Percentiles rank a stretch among this genome's conserved stretches.
phyloP scores from a whole-genome alignment of 75 land plant genomes.

The Adiantum capillusveneris region DNA sequence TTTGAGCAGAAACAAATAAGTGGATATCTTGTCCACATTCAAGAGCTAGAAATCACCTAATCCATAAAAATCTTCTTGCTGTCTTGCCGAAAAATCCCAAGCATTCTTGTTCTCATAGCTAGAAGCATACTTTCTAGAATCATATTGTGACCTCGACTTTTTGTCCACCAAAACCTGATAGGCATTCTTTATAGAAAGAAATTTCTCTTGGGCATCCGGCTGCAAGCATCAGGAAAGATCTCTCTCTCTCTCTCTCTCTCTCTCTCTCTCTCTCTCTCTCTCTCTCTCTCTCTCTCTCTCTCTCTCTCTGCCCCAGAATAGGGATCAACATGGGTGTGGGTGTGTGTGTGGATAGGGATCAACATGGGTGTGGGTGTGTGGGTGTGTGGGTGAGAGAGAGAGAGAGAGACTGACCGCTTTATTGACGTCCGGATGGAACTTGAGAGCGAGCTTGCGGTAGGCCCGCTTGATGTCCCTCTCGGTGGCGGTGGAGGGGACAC shows the following conservation, averaged over 20 bases:
- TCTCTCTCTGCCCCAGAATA: no score
- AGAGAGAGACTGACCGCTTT: conserved; percentile 49
- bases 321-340: no score
- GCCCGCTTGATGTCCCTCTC: conserved; percentile 73
- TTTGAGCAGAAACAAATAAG: no score
- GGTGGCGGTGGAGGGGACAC: conserved; percentile 59
- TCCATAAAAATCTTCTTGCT: conserved; percentile 80
- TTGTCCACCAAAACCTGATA: conserved; percentile 75
- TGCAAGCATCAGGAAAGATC: no score
- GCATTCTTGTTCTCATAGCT: conserved; percentile 21
- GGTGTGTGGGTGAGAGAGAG: no score
- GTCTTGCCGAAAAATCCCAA: conserved; percentile 8
- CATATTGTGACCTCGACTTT: conserved; percentile 45
- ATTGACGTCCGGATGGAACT: conserved; percentile 93
- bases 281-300: no score
- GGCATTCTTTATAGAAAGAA: conserved; percentile 90
- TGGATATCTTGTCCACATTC: not conserved
- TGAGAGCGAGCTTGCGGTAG: conserved; percentile 79
- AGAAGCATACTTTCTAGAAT: conserved; percentile 21
- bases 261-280: no score
- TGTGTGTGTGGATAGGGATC: no score
- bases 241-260: no score
- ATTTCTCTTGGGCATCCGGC: conserved; percentile 92
- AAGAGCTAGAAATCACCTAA: conserved; percentile 36
- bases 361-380: no score